These are phyloP conservation scores for Tritrichomonas musculus DNA, from an alignment of 208 protist genomes.

Conservation along the genomic window DNA sequence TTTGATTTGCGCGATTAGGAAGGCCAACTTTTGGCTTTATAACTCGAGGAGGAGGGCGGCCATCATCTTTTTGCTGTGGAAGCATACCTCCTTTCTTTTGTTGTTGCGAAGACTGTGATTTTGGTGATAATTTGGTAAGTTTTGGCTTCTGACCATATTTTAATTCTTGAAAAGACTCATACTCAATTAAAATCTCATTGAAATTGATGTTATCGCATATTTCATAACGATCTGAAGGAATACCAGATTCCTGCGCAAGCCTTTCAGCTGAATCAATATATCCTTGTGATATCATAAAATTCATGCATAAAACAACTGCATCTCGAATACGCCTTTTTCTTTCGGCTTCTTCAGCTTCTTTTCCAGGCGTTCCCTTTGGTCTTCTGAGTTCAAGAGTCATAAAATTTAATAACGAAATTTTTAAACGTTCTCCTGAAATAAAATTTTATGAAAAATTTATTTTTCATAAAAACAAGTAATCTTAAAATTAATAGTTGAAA, in stretches of 20 bases:
- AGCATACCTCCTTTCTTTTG: not conserved
- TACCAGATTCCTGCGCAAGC: conserved; percentile 12
- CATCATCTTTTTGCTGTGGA: not conserved
- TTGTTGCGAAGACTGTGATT: not conserved
- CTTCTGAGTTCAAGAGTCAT: not conserved
- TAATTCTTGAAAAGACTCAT: not conserved
- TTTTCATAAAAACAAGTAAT: too few species aligned
- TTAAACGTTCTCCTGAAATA: too few species aligned
- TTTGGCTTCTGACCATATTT: conserved; percentile 28
- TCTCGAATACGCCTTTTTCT: not conserved
- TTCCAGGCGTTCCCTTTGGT: not conserved
- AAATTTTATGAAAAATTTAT: too few species aligned
- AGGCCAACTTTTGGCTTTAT: not conserved
- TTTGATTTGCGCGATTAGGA: not conserved
- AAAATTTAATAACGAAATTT: too few species aligned
- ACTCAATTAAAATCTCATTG: not conserved
- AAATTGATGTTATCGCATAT: conserved; percentile 6
- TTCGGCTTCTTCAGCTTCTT: not conserved
- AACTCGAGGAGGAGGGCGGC: too few species aligned
- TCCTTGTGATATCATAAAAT: not conserved
- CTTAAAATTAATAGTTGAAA: too few species aligned
- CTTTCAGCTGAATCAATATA: conserved; percentile 20
- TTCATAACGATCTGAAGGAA: not conserved
- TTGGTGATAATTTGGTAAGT: not conserved
- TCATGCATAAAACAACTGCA: not conserved